Percentiles rank a stretch among this genome's conserved stretches.
Evolutionary conservation across 1,284 basidiomycete species (phyloP).

Genomic region (Meira miltonrushii): DNA sequence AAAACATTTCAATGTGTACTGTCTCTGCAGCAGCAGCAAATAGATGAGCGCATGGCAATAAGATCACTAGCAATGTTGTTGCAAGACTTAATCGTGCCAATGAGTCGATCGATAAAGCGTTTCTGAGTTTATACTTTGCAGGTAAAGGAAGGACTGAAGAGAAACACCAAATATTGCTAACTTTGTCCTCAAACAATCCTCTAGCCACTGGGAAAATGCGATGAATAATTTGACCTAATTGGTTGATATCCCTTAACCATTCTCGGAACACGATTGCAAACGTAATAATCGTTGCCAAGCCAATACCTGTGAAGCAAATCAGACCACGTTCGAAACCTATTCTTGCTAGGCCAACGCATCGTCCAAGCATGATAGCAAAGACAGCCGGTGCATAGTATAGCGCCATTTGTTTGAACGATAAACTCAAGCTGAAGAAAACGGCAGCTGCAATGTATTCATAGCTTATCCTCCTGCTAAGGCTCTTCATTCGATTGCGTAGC

Average conservation of each 20-base stretch:
- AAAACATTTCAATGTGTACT: conserved; percentile 42
- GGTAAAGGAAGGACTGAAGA: conserved; percentile 41
- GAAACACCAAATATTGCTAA: conserved; percentile 80
- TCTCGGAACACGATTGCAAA: conserved; percentile 70
- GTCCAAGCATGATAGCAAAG: conserved; percentile 49
- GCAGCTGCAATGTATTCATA: conserved; percentile 65
- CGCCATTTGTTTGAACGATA: conserved; percentile 93
- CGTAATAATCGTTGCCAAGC: conserved; percentile 55
- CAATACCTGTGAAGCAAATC: conserved; percentile 67
- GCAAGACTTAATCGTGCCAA: conserved; percentile 52
- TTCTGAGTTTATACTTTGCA: conserved; percentile 30
- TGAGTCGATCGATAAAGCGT: conserved; percentile 23
- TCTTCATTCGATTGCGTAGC: conserved; percentile 18
- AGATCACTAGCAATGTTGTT: conserved; percentile 50
- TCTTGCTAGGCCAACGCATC: conserved; percentile 70
- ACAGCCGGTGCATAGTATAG: conserved; percentile 82
- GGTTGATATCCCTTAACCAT: conserved; percentile 64
- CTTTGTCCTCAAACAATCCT: conserved; percentile 91
- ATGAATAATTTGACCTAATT: conserved; percentile 61
- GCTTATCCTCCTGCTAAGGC: conserved; percentile 42
- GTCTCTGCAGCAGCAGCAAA: conserved; percentile 40
- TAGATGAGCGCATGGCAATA: conserved; percentile 41
- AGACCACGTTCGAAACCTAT: conserved; percentile 62
- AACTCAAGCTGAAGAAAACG: conserved; percentile 71
- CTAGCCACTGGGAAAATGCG: conserved; percentile 85